Evolutionary conservation across 2,329 filamentous ascomycete species (phyloP).

Genomic region (Calonectria naviculata): DNA sequence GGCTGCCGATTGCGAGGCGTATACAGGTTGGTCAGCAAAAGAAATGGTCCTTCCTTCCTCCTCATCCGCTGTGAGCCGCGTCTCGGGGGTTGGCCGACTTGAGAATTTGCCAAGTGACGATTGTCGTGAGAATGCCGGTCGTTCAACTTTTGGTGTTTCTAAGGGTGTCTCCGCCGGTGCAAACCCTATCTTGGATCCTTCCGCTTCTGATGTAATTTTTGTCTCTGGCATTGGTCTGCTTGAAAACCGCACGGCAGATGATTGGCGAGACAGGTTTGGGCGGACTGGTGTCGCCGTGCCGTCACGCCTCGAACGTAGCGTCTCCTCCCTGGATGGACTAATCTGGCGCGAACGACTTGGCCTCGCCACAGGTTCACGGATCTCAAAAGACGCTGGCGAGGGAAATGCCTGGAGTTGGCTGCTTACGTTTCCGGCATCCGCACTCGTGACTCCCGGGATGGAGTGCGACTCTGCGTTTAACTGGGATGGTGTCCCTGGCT

Average conservation of each 20-base stretch:
- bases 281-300: conserved; percentile 45
- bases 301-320: conserved; percentile 32
- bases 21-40: conserved; percentile 61
- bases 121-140: conserved; percentile 52
- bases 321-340: conserved; percentile 39
- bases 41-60: conserved; percentile 71
- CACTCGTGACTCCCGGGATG: conserved; percentile 18
- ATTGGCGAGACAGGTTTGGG: conserved; percentile 63
- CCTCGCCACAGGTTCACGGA: conserved; percentile 12
- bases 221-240: conserved; percentile 80
- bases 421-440: conserved; percentile 8
- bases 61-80: conserved; percentile 64
- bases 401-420: conserved; percentile 37
- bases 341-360: conserved; percentile 34
- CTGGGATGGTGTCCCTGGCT: conserved; percentile 24
- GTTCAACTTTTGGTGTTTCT: conserved; percentile 45
- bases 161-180: conserved; percentile 48
- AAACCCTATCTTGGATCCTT: conserved; percentile 76
- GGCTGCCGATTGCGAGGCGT: conserved; percentile 34
- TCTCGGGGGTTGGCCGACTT: conserved; percentile 71
- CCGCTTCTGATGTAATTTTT: conserved; percentile 72
- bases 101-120: conserved; percentile 69
- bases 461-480: conserved; percentile 16
- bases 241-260: conserved; percentile 72
- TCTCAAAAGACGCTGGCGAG: conserved; percentile 27